Base-by-base conservation (phyloP, 495 filamentous ascomycete species). In the Achaetomiella virescens region DNA sequence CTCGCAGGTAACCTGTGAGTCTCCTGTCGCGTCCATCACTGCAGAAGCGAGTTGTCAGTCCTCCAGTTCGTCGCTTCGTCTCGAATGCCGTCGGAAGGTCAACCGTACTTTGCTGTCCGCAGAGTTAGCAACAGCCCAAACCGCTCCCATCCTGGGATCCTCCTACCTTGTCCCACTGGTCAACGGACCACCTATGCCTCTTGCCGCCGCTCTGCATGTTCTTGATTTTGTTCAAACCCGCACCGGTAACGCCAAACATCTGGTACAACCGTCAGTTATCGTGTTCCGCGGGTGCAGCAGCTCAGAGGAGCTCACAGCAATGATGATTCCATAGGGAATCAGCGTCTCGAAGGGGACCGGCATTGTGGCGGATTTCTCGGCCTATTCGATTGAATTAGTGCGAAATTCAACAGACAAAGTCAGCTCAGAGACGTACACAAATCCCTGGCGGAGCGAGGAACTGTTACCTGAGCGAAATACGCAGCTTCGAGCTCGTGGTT, bases 21-120 rank as follows among this genome's bases (percentile, higher is more conserved):
- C 93, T 80, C 61, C 85, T 76, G 69, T 99, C 93, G 66, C 93
- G 55, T 97, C 87, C 91, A 97, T 96, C 95, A 99, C 93, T 97
- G 25, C 15, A 18, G 20, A 35, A n/a, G 11, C 15, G 18, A n/a
- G 54, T 53, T 57, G 65, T 70, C 55, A 71, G 70, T 44, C 31
- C 48, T 60, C 24, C 27, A 11, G 2, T 25, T 18, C 22, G 22
- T n/a, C 6, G 12, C 3, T 31, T 52, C 11, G 38, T 15, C 38
- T 40, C 15, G 25, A 27, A 55, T 46, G 27, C 9, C 27, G 27
- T 25, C 48, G 49, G 27, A 12, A 1, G 9, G 1, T 33, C 31
- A 24, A 44, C 57, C 80, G 65, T 83, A 92, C 88, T 91, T 87
- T 91, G 87, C 87, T 90, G 67, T n/a, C 54, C 59, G 53, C 60